phyloP scores from a whole-genome alignment of 176 grass and related monocot species.

The Carex parvula region DNA sequence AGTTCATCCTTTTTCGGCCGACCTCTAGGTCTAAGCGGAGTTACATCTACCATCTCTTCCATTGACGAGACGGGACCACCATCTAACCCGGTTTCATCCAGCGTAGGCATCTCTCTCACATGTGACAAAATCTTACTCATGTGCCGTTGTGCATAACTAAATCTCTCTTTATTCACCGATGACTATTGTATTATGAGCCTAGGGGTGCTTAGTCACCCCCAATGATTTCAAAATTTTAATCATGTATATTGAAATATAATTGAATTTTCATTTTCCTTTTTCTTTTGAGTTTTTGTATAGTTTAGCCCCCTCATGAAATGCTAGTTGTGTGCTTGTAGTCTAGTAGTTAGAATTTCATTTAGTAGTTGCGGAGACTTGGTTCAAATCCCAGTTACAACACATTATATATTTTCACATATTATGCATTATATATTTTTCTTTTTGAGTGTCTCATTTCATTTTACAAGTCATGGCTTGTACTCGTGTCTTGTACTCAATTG shows the following conservation, averaged over 20 bases:
- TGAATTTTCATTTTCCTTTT: too few species aligned
- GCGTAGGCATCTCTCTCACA: slow-evolving; percentile 39
- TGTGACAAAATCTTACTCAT: slow-evolving; percentile 42
- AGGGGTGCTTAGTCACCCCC: too few species aligned
- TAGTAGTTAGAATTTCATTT: too few species aligned
- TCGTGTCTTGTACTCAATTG: neutral
- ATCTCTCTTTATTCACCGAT: slow-evolving; percentile 44
- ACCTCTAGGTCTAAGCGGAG: slow-evolving; percentile 33
- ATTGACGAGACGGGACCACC: slow-evolving; percentile 20
- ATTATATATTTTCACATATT: too few species aligned
- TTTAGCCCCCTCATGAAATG: too few species aligned
- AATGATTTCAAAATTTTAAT: too few species aligned
- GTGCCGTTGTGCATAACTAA: slow-evolving; percentile 38
- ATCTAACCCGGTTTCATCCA: slow-evolving; percentile 33
- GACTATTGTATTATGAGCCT: slow-evolving; percentile 49
- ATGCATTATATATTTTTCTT: too few species aligned
- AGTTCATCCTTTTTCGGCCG: slow-evolving; percentile 37
- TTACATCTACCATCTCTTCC: slow-evolving; percentile 31
- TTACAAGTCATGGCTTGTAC: neutral
- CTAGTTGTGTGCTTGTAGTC: too few species aligned
- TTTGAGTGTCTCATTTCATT: neutral
- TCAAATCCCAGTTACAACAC: too few species aligned
- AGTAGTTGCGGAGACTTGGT: too few species aligned
- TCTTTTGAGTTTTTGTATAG: too few species aligned
- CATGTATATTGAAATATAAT: too few species aligned